Evolutionary conservation across 2,329 filamentous ascomycete species (phyloP), one percentile per base, ranked within the genome.

Genomic region (Talaromyces islandicus): DNA sequence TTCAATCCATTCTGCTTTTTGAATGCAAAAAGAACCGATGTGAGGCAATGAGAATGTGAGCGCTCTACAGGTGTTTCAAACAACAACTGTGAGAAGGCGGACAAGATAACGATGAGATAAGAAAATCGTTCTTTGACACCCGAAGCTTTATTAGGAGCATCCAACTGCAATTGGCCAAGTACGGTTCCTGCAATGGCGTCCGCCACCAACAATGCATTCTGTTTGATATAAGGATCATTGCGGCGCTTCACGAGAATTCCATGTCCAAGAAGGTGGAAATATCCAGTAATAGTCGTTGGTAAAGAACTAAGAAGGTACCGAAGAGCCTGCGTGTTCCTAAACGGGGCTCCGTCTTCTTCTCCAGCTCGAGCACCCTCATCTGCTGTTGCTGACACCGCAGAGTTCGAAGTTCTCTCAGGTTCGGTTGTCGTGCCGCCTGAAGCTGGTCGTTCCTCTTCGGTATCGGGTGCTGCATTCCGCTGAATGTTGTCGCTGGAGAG

Each of bases 261-360:
- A 72, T 91, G 94, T 12, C 93, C 93, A 50, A 97, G 79, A 1
- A 87, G 88, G 69, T 96, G 91, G 70, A 96, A 89, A 66, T 97
- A 89, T 0, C 89, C 88, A 19, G 91, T 89, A n/a, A 92, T 88
- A 3, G 88, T 88, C 9, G 87, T 86, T 24, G 92, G 87, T 66
- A 95, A 84, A 35, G 90, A 88, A 67, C 89, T 88, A 12, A 97
- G 81, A 11, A 97, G 79, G 65, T 87, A 88, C 41, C 88, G 85
- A 51, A 97, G 80, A 12, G 85, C 88, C 69, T 89, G 86, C 46
- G 88, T 91, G 72, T 97, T 99, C 70, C 89, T 85, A 71, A 88
- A 87, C 51, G 79, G 74, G 32, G 78, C 71, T 32, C 68, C 67
- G 41, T 66, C 59, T 60, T 68, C 56, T 48, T 69, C 68, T 14